Percentiles rank a stretch among this genome's conserved stretches.
These are phyloP conservation scores for Cryptosporidium bovis DNA, from an alignment of 169 alveolate genomes.

Conservation along the genomic window DNA sequence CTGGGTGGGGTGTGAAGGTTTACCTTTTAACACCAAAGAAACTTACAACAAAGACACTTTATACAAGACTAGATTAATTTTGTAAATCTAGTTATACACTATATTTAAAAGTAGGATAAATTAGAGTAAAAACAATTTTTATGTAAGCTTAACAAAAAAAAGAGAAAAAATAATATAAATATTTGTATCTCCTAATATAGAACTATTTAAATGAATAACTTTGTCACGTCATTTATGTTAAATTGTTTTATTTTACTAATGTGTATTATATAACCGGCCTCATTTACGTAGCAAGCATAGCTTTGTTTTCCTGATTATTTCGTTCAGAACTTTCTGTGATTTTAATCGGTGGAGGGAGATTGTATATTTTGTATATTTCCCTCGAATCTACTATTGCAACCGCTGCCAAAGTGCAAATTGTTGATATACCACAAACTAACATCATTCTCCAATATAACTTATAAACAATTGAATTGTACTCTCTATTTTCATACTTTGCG, in stretches of 20 bases:
- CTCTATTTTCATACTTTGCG: conserved; percentile 56
- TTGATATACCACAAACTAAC: conserved; percentile 63
- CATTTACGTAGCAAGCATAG: conserved; percentile 32
- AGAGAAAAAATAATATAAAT: background rate
- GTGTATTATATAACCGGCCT: background rate
- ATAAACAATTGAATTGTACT: conserved; percentile 49
- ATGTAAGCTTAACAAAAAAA: background rate
- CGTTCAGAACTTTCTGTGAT: background rate
- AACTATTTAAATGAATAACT: too few relatives aligned
- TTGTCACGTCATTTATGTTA: background rate
- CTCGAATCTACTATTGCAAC: conserved; percentile 70
- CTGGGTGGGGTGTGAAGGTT: conserved; percentile 94
- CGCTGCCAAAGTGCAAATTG: conserved; percentile 69
- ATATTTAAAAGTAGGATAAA: background rate
- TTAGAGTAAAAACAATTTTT: background rate
- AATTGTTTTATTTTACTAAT: too few relatives aligned
- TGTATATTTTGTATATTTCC: conserved; percentile 62
- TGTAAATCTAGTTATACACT: background rate
- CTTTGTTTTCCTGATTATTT: conserved; percentile 38
- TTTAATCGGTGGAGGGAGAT: conserved; percentile 43
- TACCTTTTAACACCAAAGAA: conserved; percentile 84
- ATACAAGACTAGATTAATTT: conserved; percentile 88
- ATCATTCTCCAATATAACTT: conserved; percentile 59
- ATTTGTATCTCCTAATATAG: too few relatives aligned
- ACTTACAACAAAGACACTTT: conserved; percentile 84